A percentile compares a stretch with the other conserved stretches of the same genome.
Conservation (phyloP, 1,284 basidiomycete genomes). For the Ganoderma resinaceum region DNA sequence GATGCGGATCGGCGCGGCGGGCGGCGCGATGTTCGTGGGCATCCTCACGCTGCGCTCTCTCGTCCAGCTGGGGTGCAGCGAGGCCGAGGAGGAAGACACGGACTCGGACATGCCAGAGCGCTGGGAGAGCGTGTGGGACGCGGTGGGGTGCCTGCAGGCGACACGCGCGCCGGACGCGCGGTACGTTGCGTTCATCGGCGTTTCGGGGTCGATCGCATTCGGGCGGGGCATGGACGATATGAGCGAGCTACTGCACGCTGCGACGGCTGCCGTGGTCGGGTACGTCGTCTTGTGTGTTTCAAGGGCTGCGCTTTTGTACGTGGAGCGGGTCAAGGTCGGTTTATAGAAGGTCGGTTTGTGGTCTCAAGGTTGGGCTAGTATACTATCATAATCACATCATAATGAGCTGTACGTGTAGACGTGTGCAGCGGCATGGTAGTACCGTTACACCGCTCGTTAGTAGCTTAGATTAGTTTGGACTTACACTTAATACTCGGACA, state of each 20-base stretch:
- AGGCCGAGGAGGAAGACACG: background rate
- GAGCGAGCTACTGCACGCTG: background rate
- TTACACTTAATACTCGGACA: background rate
- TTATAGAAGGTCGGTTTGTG: background rate
- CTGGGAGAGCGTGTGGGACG: background rate
- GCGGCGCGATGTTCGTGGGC: background rate
- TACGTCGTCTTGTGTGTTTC: background rate
- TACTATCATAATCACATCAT: background rate
- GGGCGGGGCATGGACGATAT: background rate
- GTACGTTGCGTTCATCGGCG: background rate
- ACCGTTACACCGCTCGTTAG: background rate
- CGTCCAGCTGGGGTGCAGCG: background rate
- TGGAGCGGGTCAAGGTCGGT: background rate
- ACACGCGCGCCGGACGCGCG: background rate
- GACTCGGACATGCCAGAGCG: background rate
- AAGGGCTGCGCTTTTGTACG: background rate
- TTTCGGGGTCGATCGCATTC: background rate
- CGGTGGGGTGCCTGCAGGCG: background rate
- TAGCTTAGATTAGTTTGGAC: background rate
- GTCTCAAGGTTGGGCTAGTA: background rate
- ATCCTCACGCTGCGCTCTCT: conserved; percentile 1
- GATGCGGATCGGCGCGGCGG: background rate
- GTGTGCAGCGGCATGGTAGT: background rate
- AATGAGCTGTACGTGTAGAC: background rate
- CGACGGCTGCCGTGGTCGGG: background rate